Evolutionary conservation across 768 basidiomycete genomes (phyloP).

Genomic region (Aureoboletus auriporus): DNA sequence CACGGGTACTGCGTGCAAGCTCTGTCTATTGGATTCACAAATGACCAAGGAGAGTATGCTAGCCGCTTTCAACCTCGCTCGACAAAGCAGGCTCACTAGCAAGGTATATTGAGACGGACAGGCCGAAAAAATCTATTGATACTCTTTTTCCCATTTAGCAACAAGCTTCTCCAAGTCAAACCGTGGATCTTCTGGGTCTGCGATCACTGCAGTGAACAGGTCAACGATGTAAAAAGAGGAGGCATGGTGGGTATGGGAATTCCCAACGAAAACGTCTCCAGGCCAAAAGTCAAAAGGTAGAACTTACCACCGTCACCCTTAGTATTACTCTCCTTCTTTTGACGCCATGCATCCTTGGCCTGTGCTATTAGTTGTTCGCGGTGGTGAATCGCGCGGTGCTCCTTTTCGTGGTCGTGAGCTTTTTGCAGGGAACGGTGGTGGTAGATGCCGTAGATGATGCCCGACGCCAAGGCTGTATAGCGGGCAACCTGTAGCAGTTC

Average conservation of each 20-base stretch:
- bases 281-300: constrained; percentile 3
- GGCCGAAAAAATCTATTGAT: constrained; percentile 39
- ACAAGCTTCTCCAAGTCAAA: constrained; percentile 95
- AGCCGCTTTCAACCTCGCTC: constrained; percentile 6
- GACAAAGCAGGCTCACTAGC: constrained; percentile 21
- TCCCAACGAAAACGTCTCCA: neutral
- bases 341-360: constrained; percentile 89
- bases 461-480: constrained; percentile 85
- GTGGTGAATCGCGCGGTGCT: constrained; percentile 66
- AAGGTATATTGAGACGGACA: constrained; percentile 22
- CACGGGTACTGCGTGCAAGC: neutral
- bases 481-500: constrained; percentile 70
- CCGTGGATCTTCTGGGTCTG: constrained; percentile 90
- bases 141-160: constrained; percentile 69
- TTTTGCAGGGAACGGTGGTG: constrained; percentile 90
- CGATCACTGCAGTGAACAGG: constrained; percentile 56
- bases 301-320: constrained; percentile 56
- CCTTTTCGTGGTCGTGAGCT: constrained; percentile 71
- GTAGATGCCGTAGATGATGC: constrained; percentile 87
- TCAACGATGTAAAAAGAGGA: constrained; percentile 6
- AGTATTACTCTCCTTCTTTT: constrained; percentile 52
- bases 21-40: constrained; percentile 5
- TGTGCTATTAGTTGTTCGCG: constrained; percentile 75
- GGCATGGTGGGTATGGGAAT: neutral
- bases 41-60: neutral